phyloP scores from a whole-genome alignment of 805 yeast genomes.

The Candida succiphila region DNA sequence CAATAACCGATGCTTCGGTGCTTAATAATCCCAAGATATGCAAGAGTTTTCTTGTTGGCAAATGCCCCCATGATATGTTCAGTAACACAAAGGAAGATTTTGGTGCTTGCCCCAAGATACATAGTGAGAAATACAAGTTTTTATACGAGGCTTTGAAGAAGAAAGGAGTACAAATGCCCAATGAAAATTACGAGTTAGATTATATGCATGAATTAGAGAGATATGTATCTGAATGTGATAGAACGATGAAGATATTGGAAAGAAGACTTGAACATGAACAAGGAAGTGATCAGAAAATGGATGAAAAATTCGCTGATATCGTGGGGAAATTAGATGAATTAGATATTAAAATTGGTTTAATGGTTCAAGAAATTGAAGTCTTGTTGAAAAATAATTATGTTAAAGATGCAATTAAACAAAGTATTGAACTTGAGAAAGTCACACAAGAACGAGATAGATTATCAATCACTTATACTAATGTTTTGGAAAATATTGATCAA shows the following conservation, averaged over 20 bases:
- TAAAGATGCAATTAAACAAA: background rate
- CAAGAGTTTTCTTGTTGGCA: slow-evolving; percentile 72
- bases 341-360: slow-evolving; percentile 55
- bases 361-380: slow-evolving; percentile 54
- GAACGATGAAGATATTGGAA: slow-evolving; percentile 51
- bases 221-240: slow-evolving; percentile 58
- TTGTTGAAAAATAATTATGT: slow-evolving; percentile 41
- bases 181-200: slow-evolving; percentile 32
- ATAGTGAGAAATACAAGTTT: slow-evolving; percentile 62
- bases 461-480: slow-evolving; percentile 44
- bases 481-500: slow-evolving; percentile 70
- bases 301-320: slow-evolving; percentile 25
- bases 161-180: slow-evolving; percentile 1
- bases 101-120: slow-evolving; percentile 72
- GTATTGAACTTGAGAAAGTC: slow-evolving; percentile 25
- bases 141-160: slow-evolving; percentile 47
- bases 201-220: slow-evolving; percentile 35
- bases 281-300: slow-evolving; percentile 30
- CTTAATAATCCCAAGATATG: slow-evolving; percentile 57
- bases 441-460: slow-evolving; percentile 38
- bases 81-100: slow-evolving; percentile 73
- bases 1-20: slow-evolving; percentile 17
- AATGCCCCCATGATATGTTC: slow-evolving; percentile 79
- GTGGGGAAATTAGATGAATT: slow-evolving; percentile 47
- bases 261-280: slow-evolving; percentile 61